Base-by-base conservation (phyloP, 1,139 yeast species). In the Protomyces lactucae-debilis region DNA sequence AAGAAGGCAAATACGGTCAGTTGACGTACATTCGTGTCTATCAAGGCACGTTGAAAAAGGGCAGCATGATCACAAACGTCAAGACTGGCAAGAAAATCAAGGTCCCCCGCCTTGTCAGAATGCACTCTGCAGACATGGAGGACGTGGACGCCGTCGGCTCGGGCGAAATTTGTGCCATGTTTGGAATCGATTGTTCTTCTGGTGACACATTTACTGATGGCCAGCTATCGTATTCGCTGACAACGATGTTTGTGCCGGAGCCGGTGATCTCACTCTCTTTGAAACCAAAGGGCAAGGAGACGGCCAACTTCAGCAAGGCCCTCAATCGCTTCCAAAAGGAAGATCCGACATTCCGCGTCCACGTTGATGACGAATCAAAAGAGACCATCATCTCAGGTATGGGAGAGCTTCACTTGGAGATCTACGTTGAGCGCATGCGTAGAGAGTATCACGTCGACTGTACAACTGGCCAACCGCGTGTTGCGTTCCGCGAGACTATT, bases 151-250 rank as follows among this genome's bases (percentile, higher is more conserved):
- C 91, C 78, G 88, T 90, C 73, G 95, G 95, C 35, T 93, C 99
- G 53, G 99, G 99, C 76, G 99, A 93, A 79, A 93, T 93, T 72
- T 95, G 99, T 79, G 99, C 99, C 64, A 93, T 99, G 68, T 93
- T 95, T 73, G 99, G 99, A 77, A 88, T 93, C 71, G 99, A 95
- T 76, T 93, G 99, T 82, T 87, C 98, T n/a, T 95, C 99, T 9
- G 99, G 99, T 74, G 99, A 93, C 75, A 91, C 98, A 9, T 93
- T 93, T 77, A 87, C 96, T 61, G 95, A 88, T 72, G 92, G 95
- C 60, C 82, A 83, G 56, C 79, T 85, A 67, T 81, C 85, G 70
- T 87, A 88, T 72, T 86, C 97, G 67, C 92, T 93, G 98, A 85
- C 95, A 67, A 89, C 98, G 8, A 93, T 93, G 99, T 93, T 82